Conservation (phyloP, 2,329 filamentous ascomycete species). For the Cylindrodendrum hubeiense region DNA sequence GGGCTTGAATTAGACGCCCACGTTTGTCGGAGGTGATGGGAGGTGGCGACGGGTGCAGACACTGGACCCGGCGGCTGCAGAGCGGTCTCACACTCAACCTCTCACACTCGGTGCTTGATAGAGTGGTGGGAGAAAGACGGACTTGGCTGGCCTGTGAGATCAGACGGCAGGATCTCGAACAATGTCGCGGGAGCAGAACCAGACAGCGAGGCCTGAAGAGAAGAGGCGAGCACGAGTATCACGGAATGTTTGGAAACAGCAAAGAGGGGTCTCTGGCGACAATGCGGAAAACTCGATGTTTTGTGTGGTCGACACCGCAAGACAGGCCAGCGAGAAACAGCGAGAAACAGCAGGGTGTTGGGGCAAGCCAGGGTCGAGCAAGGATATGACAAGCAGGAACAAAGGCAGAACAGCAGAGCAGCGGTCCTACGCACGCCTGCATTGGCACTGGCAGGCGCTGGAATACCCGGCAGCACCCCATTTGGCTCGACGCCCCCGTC, state of each 20-base stretch:
- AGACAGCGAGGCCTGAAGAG: neutral
- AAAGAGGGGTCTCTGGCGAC: constrained; percentile 1
- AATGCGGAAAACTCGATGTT: constrained; percentile 19
- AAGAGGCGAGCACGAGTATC: neutral
- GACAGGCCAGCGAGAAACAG: neutral
- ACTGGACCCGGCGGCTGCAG: constrained; percentile 34
- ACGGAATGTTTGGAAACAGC: constrained; percentile 6
- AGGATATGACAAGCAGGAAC: constrained; percentile 21
- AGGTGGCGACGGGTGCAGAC: constrained; percentile 20
- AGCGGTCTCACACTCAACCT: constrained; percentile 18
- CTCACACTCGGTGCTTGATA: constrained; percentile 1
- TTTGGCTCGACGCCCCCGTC: constrained; percentile 17
- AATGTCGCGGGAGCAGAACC: neutral
- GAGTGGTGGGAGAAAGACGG: neutral
- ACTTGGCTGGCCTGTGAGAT: neutral
- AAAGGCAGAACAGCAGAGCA: constrained; percentile 9
- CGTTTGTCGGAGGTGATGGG: constrained; percentile 24
- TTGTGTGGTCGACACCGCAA: constrained; percentile 22
- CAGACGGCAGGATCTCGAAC: neutral
- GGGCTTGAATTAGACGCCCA: constrained; percentile 45
- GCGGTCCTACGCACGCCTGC: constrained; percentile 2
- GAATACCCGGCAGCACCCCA: constrained; percentile 23
- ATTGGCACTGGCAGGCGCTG: constrained; percentile 11
- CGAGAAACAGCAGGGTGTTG: neutral
- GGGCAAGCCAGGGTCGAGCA: constrained; percentile 13